Evolutionary conservation across 2,329 filamentous ascomycete genomes (phyloP).

Genomic region (Pseudocercospora vitis): DNA sequence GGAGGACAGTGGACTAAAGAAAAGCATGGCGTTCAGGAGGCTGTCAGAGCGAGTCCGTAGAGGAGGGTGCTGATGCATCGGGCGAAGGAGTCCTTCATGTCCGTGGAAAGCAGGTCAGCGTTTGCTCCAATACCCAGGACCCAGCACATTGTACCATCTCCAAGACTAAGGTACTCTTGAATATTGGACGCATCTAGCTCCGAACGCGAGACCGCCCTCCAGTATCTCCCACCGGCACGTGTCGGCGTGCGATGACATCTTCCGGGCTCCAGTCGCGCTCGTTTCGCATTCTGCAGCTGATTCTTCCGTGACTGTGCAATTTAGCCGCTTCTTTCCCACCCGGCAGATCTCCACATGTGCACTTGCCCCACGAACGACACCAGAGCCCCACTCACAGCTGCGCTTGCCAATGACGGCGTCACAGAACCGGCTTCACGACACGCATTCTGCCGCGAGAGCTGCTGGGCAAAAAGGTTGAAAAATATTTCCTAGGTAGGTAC

Average conservation of each 20-base stretch:
- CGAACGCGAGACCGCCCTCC: not conserved
- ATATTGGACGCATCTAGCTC: not conserved
- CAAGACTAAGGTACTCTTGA: not conserved
- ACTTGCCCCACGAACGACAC: conserved; percentile 2
- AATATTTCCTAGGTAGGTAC: conserved; percentile 11
- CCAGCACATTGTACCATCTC: conserved; percentile 5
- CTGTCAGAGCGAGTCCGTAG: conserved; percentile 6
- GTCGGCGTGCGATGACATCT: not conserved
- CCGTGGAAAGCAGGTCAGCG: not conserved
- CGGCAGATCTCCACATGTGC: conserved; percentile 4
- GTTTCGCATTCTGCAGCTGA: not conserved
- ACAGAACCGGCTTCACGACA: conserved; percentile 3
- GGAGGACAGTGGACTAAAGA: conserved; percentile 3
- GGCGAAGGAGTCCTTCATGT: not conserved
- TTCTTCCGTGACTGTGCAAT: conserved; percentile 10
- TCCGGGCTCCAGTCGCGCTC: not conserved
- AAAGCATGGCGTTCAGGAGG: conserved; percentile 22
- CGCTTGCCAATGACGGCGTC: conserved; percentile 12
- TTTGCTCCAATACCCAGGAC: not conserved
- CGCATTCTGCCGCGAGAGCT: conserved; percentile 20
- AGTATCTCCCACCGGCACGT: conserved; percentile 1
- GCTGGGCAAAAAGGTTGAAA: conserved; percentile 7
- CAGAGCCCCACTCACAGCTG: conserved; percentile 7
- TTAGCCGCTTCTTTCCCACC: conserved; percentile 7
- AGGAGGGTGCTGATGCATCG: not conserved